Conservation (phyloP, 1,284 basidiomycete species). For the Cryptococcus hybrid region DNA sequence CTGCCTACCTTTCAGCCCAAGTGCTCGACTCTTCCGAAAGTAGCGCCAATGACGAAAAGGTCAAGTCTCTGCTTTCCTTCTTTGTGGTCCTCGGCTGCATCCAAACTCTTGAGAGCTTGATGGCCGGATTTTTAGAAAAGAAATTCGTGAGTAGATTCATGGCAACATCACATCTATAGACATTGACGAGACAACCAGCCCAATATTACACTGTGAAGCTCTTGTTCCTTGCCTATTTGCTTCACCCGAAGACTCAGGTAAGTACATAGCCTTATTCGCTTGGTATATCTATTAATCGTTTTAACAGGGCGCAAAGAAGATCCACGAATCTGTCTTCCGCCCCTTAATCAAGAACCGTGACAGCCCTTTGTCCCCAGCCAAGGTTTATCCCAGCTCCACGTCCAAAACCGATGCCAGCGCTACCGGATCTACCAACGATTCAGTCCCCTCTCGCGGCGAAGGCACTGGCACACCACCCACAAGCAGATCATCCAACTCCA, state of each 20-base stretch:
- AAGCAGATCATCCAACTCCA: not conserved
- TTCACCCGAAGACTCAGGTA: conserved; percentile 38
- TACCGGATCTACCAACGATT: too few species aligned
- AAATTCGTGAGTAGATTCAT: not conserved
- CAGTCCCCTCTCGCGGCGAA: too few species aligned
- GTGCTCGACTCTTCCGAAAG: conserved; percentile 19
- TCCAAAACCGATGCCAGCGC: not conserved
- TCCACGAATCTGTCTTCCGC: conserved; percentile 27
- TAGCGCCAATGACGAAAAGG: conserved; percentile 17
- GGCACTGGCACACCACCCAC: too few species aligned
- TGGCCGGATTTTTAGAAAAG: conserved; percentile 28
- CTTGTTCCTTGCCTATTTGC: conserved; percentile 37
- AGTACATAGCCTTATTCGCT: not conserved
- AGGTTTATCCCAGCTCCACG: not conserved
- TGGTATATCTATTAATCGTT: conserved; percentile 2
- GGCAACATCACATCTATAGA: not conserved
- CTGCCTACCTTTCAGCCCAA: conserved; percentile 28
- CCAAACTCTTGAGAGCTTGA: conserved; percentile 39
- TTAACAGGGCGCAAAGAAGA: conserved; percentile 27
- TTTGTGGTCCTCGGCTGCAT: conserved; percentile 43
- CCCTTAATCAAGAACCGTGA: conserved; percentile 12
- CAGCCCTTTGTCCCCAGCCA: not conserved
- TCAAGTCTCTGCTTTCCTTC: conserved; percentile 37
- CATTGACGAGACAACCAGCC: conserved; percentile 17
- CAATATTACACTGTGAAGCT: conserved; percentile 45